Base-by-base conservation (phyloP, 2,329 filamentous ascomycete species). In the Paecilomyces formosus region DNA sequence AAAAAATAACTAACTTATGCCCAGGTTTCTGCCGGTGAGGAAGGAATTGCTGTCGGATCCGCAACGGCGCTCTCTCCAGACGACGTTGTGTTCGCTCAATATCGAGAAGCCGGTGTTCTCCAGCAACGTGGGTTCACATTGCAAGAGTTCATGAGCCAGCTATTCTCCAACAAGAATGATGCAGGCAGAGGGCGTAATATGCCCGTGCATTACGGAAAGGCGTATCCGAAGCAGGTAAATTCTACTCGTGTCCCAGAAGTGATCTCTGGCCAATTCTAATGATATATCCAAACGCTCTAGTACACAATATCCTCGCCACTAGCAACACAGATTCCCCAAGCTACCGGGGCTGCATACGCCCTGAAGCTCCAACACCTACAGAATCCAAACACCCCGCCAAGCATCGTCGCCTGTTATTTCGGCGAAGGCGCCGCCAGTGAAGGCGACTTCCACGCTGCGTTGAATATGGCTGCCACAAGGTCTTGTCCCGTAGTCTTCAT, bases 141-240 rank as follows among this genome's bases (percentile, higher is more conserved):
- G 53, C 85, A 87, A 54, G 86, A 97, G 60, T 97, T 97, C 70
- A 97, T 99, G 94, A 88, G 85, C 66, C 94, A 99, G 73, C 78
- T 99, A 8, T 97, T 97, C 76, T 86, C 92, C 21, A 97, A 96
- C 70, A 83, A 79, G 57, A 84, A 90, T 62, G 94, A 99, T 66
- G 74, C 81, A 0, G 92, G 93, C 1, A 83, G 82, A 60, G 94
- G 92, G 1, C 85, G 93, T 62, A 97, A 96, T 68, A 99, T 99
- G 94, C 94, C 94, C 0, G 90, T 97, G 13, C 94, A 99, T 75
- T 99, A 97, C 69, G 92, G 92, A 53, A 92, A 88, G 72, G 85
- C 82, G 58, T 86, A 90, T 63, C 79, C 95, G 58, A 91, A 96
- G 66, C 92, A 96, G 68, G 89, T 92, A 72, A 72, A 84, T 78